Percentiles rank a stretch among this genome's conserved stretches.
phyloP scores from a whole-genome alignment of 768 basidiomycete species.

The Rossbeevera mucosa region DNA sequence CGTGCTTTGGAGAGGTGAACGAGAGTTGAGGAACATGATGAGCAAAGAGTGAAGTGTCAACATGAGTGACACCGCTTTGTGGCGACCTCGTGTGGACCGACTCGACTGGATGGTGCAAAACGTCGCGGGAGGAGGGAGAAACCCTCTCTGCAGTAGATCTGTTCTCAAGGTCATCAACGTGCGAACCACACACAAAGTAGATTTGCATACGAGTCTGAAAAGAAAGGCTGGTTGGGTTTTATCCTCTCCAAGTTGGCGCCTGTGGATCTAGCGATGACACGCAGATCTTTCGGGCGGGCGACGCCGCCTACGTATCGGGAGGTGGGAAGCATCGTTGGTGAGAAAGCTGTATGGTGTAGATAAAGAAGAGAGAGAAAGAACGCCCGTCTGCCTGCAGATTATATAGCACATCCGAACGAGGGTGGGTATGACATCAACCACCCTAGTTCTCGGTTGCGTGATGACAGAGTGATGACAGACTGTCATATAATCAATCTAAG shows the following conservation, averaged over 20 bases:
- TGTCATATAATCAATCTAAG: background rate
- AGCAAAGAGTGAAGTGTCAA: background rate
- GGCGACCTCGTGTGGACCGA: background rate
- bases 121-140: background rate
- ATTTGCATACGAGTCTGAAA: constrained; percentile 34
- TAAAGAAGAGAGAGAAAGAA: background rate
- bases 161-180: constrained; percentile 29
- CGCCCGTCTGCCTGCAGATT: background rate
- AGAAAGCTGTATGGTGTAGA: background rate
- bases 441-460: background rate
- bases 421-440: constrained; percentile 22
- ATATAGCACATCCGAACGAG: background rate
- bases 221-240: constrained; percentile 29
- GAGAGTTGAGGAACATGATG: background rate
- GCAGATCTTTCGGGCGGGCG: constrained; percentile 36
- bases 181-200: constrained; percentile 26
- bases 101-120: background rate
- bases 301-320: constrained; percentile 38
- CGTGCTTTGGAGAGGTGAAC: constrained; percentile 4
- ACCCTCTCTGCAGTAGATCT: constrained; percentile 31
- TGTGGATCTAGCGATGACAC: constrained; percentile 33
- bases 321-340: constrained; percentile 12
- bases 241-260: constrained; percentile 30
- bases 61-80: background rate
- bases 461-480: too few species aligned